Evolutionary conservation across 192 early-diverging fungal species (phyloP).

Genomic region (Dimargaris cristalligena): DNA sequence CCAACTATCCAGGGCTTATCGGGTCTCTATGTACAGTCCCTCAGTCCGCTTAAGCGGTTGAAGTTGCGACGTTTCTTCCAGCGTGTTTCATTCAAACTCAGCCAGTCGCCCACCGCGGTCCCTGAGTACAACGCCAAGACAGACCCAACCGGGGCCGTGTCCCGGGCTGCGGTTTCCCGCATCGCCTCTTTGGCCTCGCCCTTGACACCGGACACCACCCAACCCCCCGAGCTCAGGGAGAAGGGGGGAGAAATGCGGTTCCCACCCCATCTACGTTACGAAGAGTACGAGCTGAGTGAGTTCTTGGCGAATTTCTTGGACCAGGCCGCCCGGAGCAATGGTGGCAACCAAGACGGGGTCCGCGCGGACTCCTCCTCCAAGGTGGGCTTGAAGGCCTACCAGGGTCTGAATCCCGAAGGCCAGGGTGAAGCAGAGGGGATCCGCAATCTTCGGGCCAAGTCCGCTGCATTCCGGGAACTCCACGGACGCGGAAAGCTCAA

Average conservation of each 20-base stretch:
- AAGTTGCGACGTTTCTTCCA: background rate
- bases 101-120: background rate
- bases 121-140: background rate
- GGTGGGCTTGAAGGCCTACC: background rate
- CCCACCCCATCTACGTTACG: background rate
- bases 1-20: no score
- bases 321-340: background rate
- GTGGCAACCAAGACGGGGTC: no score
- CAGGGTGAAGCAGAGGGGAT: background rate
- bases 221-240: background rate
- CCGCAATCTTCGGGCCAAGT: background rate
- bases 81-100: background rate
- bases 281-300: background rate
- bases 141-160: no score
- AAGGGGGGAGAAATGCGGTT: background rate
- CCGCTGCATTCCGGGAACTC: background rate
- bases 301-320: background rate
- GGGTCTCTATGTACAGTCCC: background rate
- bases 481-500: background rate
- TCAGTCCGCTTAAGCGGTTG: background rate
- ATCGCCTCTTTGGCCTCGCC: background rate
- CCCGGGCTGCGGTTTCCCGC: background rate
- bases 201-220: background rate
- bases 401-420: background rate
- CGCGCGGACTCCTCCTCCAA: no score